Percentiles rank a stretch among this genome's conserved stretches.
Evolutionary conservation across 139 green algal species (phyloP).

Genomic region (Chlorella sp.): DNA sequence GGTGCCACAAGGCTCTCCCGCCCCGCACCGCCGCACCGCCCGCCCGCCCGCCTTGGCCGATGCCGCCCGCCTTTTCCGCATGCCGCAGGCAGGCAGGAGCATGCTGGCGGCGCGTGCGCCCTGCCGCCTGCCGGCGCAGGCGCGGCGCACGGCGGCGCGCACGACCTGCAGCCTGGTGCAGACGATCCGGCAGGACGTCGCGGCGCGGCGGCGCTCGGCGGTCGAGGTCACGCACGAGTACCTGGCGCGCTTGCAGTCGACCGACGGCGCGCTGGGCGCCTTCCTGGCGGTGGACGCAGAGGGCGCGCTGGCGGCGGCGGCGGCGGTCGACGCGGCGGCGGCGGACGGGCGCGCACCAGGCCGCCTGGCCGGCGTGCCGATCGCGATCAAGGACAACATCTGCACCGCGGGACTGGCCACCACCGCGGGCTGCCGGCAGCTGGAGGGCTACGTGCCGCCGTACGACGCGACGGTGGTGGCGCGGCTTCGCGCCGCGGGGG

Average conservation of each 20-base stretch:
- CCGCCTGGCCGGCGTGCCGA: slow-evolving; percentile 76
- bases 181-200: neutral
- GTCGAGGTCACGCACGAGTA: slow-evolving; percentile 56
- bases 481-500: slow-evolving; percentile 72
- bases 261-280: slow-evolving; percentile 40
- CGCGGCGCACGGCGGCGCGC: no score
- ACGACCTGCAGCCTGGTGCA: no score
- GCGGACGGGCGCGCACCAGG: slow-evolving; percentile 31
- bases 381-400: slow-evolving; percentile 97
- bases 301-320: slow-evolving; percentile 35
- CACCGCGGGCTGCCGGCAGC: slow-evolving; percentile 81
- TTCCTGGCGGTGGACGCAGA: slow-evolving; percentile 51
- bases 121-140: no score
- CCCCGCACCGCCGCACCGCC: no score
- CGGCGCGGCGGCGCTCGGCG: slow-evolving; percentile 12
- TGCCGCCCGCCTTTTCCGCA: no score
- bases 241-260: slow-evolving; percentile 32
- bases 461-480: slow-evolving; percentile 80
- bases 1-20: no score
- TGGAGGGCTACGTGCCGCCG: slow-evolving; percentile 72
- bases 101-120: no score
- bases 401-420: slow-evolving; percentile 83
- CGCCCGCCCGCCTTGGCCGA: no score
- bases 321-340: slow-evolving; percentile 37
- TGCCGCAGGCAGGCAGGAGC: no score